Evolutionary conservation across 495 filamentous ascomycete genomes (phyloP), one percentile per base, ranked within the genome.

Genomic region (Tuber calosporum): DNA sequence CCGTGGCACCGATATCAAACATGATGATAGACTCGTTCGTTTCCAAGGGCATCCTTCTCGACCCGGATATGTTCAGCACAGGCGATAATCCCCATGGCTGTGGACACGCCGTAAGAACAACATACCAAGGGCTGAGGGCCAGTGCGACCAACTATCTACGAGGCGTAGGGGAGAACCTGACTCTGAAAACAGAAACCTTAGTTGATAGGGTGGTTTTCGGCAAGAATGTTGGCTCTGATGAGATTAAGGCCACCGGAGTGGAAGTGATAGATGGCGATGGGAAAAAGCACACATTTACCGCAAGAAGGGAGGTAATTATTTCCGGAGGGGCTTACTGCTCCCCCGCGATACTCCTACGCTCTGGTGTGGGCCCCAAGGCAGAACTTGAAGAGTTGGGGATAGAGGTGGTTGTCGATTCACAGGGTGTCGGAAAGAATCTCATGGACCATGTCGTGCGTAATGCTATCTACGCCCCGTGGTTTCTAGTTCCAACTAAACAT

Each of bases 21-120:
- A 78, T 82, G 11, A 41, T 87, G 1, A 79, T 87, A 11, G 83
- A 86, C 40, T 86, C 85, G 0, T 84, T 86, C 69, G 79, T 84
- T 48, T 84, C 83, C 4, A 69, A 84, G 66, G 86, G 85, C 13
- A 74, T 88, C 30, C 83, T 83, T 1, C 80, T 84, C 8, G 79
- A 84, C 66, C 82, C 83, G 40, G 86, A 87, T 73, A 85, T 88
- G 83, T 87, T 87, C 77, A 84, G 80, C 68, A 82, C 83, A 2
- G 86, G 86, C 22, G 82, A 86, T 17, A 77, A 80, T 9, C 71
- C 85, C 6, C 84, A 87, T 58, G 86, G 86, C 8, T 87, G 86
- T 74, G 86, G 86, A 48, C 86, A 87, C 81, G 85, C 78, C 0
- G 83, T 84, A 38, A 83, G 86, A 53, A 86, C 86, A 7, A 84